Evolutionary conservation across 1,284 basidiomycete species (phyloP), one percentile per base, ranked within the genome.

Genomic region (Ceratobasidium sp.): DNA sequence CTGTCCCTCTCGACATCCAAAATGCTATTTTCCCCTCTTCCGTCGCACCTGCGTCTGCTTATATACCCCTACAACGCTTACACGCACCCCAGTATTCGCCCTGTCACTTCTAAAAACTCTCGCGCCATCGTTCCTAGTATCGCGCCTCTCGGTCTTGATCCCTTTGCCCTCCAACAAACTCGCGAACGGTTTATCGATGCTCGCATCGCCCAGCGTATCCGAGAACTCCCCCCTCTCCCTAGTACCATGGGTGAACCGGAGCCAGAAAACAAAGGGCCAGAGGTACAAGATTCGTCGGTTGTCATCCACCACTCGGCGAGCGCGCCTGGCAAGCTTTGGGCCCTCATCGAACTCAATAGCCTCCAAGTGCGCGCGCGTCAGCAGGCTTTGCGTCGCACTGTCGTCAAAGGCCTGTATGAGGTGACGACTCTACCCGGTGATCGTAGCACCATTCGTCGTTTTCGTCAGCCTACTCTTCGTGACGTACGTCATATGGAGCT

Each of bases 51-150:
- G 64, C 89, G 90, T 79, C 96, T 95, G 2, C 89, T 92, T 70
- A 92, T 98, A 78, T 97, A 98, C 83, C 97, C 97, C 0, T 98
- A 97, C 89, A 99, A 98, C 85, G 93, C 97, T n/a, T 98, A 93
- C 85, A 89, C 90, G 39, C 92, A 97, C 83, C 97, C 97, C 0
- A 93, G 95, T 82, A 89, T 93, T 3, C 87, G 87, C 70, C 85
- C 89, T 71, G 91, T 94, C 81, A 90, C 91, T 0, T 92, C 93
- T 53, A 91, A 93, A 75, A 89, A 95, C 66, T 95, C 97, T 84
- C 90, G 93, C 5, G 89, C 96, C 51, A 87, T 98, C 64, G 89
- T 98, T 53, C 97, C 97, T 6, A 95, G 95, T 15, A 87, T 98
- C 80, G 94, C 96, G 90, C 98, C 98, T 0, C 87, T 89, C n/a